Conservation (phyloP, 139 green algal species). For the Ulvella scutata region DNA sequence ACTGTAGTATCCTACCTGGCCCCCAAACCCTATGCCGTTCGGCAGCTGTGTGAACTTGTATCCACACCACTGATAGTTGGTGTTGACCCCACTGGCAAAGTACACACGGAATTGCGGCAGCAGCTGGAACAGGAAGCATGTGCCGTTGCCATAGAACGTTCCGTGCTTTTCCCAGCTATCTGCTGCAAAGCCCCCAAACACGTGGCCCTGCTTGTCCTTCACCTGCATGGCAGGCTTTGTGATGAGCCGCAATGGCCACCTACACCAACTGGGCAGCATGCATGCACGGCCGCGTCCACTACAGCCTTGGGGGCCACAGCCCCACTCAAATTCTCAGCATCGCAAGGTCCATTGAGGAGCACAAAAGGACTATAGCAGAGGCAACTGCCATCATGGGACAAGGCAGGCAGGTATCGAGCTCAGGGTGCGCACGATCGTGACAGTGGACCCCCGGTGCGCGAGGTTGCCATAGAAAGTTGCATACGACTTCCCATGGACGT, state of each 20-base stretch:
- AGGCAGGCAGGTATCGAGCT: not conserved
- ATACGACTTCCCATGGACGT: constrained; percentile 34
- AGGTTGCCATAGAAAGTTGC: constrained; percentile 29
- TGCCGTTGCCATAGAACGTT: constrained; percentile 30
- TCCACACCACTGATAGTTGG: constrained; percentile 51
- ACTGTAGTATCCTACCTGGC: constrained; percentile 24
- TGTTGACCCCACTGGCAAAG: constrained; percentile 27
- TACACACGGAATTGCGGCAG: constrained; percentile 18
- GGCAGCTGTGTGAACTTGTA: constrained; percentile 33
- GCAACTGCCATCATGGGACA: not conserved
- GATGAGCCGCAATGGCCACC: no score
- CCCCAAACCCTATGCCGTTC: constrained; percentile 28
- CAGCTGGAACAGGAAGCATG: constrained; percentile 31
- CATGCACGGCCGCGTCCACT: not conserved
- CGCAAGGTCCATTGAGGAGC: not conserved
- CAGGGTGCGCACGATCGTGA: not conserved
- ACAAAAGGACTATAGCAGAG: not conserved
- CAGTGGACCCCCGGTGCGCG: not conserved
- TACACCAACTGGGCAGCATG: no score
- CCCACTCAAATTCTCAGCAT: constrained; percentile 6
- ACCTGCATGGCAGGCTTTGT: constrained; percentile 34
- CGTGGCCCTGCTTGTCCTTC: constrained; percentile 18
- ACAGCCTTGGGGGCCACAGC: not conserved
- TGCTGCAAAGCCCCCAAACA: constrained; percentile 34
- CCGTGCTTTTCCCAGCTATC: constrained; percentile 29